Evolutionary conservation across 169 alveolate species (phyloP), one percentile per base, ranked within the genome.

Genomic region (Plasmodium chabaudi): DNA sequence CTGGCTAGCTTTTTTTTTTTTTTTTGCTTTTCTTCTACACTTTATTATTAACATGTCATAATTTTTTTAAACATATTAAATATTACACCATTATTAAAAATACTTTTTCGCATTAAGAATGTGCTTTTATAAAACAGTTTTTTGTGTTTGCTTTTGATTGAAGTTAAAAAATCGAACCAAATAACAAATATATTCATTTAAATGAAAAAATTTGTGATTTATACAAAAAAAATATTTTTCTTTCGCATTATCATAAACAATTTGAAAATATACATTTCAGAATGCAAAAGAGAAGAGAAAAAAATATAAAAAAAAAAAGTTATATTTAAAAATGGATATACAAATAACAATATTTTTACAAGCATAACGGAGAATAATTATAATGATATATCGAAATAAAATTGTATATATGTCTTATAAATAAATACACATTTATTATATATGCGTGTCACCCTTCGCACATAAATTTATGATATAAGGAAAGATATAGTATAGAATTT

Each of bases 301-400:
- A 74, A 74, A 60, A 57, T 56, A 72, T n/a, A 57, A 27, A 56
- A 13, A 59, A 73, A n/a, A 74, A 56, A 72, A 57, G 42, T 21
- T 25, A 19, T 46, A 74, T 17, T 65, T 42, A 57, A 73, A 27
- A 73, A 73, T 57, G 51, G 72, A 61, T 49, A 73, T 73, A 21
- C 59, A 47, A 34, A 73, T 25, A 73, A 73, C 17, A 57, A 73
- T 59, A 53, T 57, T 63, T 73, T 73, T 34, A 73, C 5, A 39
- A 17, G 87, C 23, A 63, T 51, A 59, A 42, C 84, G 47, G 42
- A 73, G 60, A 57, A 73, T 56, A 73, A 73, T 34, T 34, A 56
- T 34, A n/a, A 59, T n/a, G 63, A 44, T 42, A 12, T 19, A 72
- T 42, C 42, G 27, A 2, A 23, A n/a, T 55, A 55, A 42, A n/a